Evolutionary conservation across 2,329 filamentous ascomycete species (phyloP).

Genomic region (Aspergillus transmontanensis): DNA sequence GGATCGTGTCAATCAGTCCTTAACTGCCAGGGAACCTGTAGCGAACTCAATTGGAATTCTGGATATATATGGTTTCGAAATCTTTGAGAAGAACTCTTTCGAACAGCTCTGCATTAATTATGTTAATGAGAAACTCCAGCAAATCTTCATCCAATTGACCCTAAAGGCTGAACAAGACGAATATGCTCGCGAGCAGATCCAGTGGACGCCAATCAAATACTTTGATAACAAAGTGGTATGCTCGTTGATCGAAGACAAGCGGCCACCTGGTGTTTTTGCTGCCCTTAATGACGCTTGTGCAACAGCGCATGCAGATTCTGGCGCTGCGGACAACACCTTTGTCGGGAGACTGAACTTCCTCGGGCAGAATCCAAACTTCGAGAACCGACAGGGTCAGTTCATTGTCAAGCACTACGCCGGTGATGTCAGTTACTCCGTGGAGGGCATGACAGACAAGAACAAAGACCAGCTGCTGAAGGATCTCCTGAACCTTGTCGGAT

Average conservation of each 20-base stretch:
- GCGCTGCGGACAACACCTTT: constrained; percentile 92
- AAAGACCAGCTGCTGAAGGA: constrained; percentile 97
- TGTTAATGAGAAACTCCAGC: constrained; percentile 98
- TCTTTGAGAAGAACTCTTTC: constrained; percentile 98
- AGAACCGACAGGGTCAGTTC: constrained; percentile 90
- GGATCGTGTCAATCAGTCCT: constrained; percentile 81
- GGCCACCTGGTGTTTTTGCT: constrained; percentile 90
- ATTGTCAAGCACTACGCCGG: constrained; percentile 99
- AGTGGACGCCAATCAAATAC: constrained; percentile 99
- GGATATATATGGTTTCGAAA: constrained; percentile 99
- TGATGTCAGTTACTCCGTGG: constrained; percentile 90
- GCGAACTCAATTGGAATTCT: constrained; percentile 91
- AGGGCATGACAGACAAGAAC: constrained; percentile 99
- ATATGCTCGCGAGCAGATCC: constrained; percentile 91
- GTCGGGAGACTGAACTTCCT: constrained; percentile 91
- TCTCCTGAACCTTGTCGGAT: constrained; percentile 80
- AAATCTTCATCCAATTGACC: constrained; percentile 98
- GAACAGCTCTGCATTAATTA: constrained; percentile 99
- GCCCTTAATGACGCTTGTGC: constrained; percentile 97
- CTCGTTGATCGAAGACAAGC: constrained; percentile 88
- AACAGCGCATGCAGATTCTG: constrained; percentile 94
- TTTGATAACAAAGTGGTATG: constrained; percentile 99
- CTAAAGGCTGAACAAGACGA: constrained; percentile 97
- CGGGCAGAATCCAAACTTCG: constrained; percentile 83
- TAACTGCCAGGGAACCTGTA: constrained; percentile 75